Evolutionary conservation across 306 rosid genomes (phyloP), one percentile per base, ranked within the genome.

Genomic region (Prinsepia uniflora): DNA sequence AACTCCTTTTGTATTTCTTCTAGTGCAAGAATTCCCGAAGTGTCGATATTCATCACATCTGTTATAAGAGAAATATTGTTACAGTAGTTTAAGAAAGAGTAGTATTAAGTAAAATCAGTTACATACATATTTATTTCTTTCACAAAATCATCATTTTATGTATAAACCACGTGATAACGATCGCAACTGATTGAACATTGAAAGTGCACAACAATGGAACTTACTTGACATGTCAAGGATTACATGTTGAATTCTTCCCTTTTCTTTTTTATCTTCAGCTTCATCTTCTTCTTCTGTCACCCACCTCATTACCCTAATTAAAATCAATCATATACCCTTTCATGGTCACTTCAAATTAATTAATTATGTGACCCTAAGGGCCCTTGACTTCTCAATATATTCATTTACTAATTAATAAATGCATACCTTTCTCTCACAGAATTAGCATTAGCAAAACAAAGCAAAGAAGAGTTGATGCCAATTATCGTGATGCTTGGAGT

Each of bases 381-480:
- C n/a, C 40, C 43, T 66, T 24, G 22, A 66, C 69, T 18, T 24
- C 30, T 24, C 50, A 46, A 3, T 12, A 5, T 14, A 46, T 2
- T 44, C 18, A 30, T 30, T 30, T 30, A 30, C 30, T 40, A 67
- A 50, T n/a, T 50, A 10, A 44, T 41, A 8, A 10, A 12, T 8
- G 22, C 34, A 9, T 78, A 76, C 98, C 96, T 90, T 80, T 90
- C 96, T 84, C 89, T 84, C 8, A 90, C 79, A 63, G 89, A 85
- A 62, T 81, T 88, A 3, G 98, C 91, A 78, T 93, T 93, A 8
- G 96, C 96, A 67, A 93, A 93, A 79, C 98, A 93, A 62, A 93
- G 88, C 49, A 91, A 83, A 62, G 84, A 84, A 61, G 96, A 86
- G 81, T 84, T 85, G 47, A 85, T 81, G 52, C 98, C 88, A 68